Percentiles rank a stretch among this genome's conserved stretches.
These are phyloP conservation scores for Colletotrichum gigasporum DNA, from an alignment of 2,329 filamentous ascomycete genomes.

Conservation along the genomic window DNA sequence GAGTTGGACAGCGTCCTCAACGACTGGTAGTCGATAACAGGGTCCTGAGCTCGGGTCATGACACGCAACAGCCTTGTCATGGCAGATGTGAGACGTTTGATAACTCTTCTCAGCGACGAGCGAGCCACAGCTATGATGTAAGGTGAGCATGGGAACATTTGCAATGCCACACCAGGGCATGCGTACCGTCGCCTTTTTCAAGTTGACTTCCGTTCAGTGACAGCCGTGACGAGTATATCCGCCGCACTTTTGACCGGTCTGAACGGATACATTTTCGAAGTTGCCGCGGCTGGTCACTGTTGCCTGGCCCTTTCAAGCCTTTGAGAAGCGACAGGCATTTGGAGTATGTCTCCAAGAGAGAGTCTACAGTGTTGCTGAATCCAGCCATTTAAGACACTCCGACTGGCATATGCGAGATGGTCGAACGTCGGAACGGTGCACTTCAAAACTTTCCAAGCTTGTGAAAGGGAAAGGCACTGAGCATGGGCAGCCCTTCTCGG, in stretches of 20 bases:
- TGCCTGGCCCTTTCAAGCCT: constrained; percentile 38
- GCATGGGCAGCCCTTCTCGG: no score
- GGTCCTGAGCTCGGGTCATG: constrained; percentile 43
- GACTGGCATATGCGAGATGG: neutral
- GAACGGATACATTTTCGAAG: constrained; percentile 49
- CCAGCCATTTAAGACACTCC: constrained; percentile 40
- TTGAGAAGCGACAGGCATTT: constrained; percentile 55
- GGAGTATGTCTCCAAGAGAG: constrained; percentile 58
- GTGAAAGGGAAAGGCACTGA: no score
- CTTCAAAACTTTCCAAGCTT: no score
- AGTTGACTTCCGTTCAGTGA: constrained; percentile 52
- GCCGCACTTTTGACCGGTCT: constrained; percentile 51
- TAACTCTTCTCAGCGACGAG: constrained; percentile 50
- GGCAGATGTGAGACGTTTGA: constrained; percentile 53
- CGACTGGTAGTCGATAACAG: constrained; percentile 54
- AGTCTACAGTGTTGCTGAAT: constrained; percentile 54
- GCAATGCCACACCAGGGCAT: neutral
- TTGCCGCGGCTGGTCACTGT: constrained; percentile 30
- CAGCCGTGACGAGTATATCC: constrained; percentile 52
- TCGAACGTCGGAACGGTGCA: no score
- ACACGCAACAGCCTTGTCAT: constrained; percentile 50
- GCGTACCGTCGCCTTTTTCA: constrained; percentile 59
- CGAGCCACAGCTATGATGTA: constrained; percentile 45
- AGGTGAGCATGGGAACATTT: neutral
- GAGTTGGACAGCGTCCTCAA: constrained; percentile 57